Evolutionary conservation across 306 rosid species (phyloP).

Genomic region (Rosa multiflora): DNA sequence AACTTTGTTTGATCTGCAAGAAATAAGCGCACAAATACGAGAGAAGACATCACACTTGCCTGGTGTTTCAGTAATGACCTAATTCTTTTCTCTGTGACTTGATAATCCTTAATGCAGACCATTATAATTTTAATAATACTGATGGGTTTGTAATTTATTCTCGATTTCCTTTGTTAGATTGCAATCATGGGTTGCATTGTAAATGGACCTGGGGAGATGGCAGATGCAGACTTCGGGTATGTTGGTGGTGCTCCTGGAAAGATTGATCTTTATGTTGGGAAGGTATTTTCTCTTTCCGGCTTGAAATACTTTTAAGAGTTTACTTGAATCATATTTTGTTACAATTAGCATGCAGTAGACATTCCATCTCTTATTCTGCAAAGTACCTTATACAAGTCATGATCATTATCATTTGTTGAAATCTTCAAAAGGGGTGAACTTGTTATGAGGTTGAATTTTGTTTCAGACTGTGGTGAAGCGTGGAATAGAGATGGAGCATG

Average conservation of each 20-base stretch:
- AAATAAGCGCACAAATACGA: constrained; percentile 85
- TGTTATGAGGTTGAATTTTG: constrained; percentile 30
- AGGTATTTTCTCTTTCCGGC: constrained; percentile 47
- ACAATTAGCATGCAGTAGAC: not conserved
- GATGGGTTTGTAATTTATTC: not conserved
- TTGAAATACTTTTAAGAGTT: not conserved
- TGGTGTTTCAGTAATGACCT: constrained; percentile 78
- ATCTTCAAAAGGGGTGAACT: not conserved
- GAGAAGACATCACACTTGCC: constrained; percentile 95
- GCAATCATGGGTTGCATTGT: constrained; percentile 99
- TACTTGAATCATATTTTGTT: not conserved
- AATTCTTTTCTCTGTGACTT: constrained; percentile 1
- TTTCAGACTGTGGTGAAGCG: constrained; percentile 91
- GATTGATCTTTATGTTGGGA: constrained; percentile 97
- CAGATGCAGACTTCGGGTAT: constrained; percentile 98
- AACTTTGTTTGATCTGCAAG: constrained; percentile 98
- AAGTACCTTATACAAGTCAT: not conserved
- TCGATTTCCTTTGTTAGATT: constrained; percentile 49
- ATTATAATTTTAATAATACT: not conserved
- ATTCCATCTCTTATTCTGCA: not conserved
- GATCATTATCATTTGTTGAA: not conserved
- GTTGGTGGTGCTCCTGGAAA: constrained; percentile 98
- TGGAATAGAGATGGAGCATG: constrained; percentile 86
- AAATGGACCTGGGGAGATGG: constrained; percentile 99
- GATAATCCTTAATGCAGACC: constrained; percentile 7